Evolutionary conservation across 2,329 filamentous ascomycete genomes (phyloP).

Genomic region (Pseudogymnoascus sp.): DNA sequence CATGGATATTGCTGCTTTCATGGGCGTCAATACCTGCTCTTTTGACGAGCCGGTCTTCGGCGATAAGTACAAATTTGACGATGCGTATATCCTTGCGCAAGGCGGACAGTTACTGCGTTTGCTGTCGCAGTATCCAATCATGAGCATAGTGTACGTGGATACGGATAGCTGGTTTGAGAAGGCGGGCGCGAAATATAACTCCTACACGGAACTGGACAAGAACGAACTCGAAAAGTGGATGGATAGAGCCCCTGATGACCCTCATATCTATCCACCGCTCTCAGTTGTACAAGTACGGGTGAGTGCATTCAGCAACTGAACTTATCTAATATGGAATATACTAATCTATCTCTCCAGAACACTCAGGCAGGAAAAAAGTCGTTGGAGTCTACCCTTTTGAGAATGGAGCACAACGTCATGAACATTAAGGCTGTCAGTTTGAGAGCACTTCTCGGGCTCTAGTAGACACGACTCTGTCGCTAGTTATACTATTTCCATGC

Average conservation of each 20-base stretch:
- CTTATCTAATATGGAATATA: neutral
- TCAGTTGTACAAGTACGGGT: neutral
- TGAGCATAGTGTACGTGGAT: neutral
- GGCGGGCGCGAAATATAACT: neutral
- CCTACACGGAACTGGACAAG: neutral
- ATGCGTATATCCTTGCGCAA: neutral
- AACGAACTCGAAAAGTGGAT: neutral
- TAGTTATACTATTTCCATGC: neutral
- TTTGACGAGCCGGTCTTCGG: conserved; percentile 7
- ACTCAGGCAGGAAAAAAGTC: neutral
- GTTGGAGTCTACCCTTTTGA: neutral
- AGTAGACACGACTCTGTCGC: too few species aligned
- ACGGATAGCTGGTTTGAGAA: neutral
- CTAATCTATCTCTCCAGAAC: neutral
- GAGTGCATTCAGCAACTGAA: neutral
- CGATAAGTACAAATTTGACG: neutral
- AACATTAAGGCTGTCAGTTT: neutral
- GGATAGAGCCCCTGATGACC: neutral
- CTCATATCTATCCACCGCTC: neutral
- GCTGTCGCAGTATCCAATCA: neutral
- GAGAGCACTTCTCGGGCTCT: neutral
- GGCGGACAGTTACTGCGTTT: neutral
- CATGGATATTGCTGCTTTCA: conserved; percentile 10
- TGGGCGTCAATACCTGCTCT: neutral
- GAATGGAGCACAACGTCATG: neutral